Conservation (phyloP, 768 basidiomycete genomes). For the Russula emetica region DNA sequence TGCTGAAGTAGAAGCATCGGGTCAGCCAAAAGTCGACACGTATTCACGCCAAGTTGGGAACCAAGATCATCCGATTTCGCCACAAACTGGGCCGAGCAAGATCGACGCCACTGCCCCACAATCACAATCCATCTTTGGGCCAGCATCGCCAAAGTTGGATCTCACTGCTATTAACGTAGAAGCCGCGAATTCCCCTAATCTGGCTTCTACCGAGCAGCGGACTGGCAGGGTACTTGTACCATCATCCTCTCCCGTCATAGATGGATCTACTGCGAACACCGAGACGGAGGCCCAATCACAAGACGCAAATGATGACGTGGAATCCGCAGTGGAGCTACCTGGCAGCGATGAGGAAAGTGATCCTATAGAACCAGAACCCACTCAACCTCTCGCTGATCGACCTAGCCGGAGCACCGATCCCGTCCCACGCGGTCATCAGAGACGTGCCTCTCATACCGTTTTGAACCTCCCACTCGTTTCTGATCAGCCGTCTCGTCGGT, state of each 20-base stretch:
- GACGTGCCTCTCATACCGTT: background rate
- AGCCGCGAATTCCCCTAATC: background rate
- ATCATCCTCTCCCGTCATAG: conserved; percentile 17
- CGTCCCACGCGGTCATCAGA: background rate
- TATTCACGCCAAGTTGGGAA: background rate
- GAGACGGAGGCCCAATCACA: background rate
- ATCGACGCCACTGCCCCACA: background rate
- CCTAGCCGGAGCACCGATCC: background rate
- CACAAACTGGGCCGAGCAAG: background rate
- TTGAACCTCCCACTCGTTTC: background rate
- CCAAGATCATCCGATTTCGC: background rate
- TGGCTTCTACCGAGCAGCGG: background rate
- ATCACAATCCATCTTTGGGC: background rate
- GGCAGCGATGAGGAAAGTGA: conserved; percentile 16
- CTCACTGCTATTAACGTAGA: conserved; percentile 15
- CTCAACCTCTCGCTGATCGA: conserved; percentile 3
- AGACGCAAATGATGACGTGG: conserved; percentile 21
- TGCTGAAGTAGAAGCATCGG: background rate
- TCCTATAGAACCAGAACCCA: conserved; percentile 23
- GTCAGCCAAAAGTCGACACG: background rate
- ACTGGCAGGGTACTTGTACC: conserved; percentile 18
- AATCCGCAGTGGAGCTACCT: conserved; percentile 12
- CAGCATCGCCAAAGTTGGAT: conserved; percentile 11
- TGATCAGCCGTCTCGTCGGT: conserved; percentile 19
- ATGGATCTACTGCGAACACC: background rate